Evolutionary conservation across 257 asterid genomes (phyloP), one percentile per base, ranked within the genome.

Genomic region (Ilex asprella): DNA sequence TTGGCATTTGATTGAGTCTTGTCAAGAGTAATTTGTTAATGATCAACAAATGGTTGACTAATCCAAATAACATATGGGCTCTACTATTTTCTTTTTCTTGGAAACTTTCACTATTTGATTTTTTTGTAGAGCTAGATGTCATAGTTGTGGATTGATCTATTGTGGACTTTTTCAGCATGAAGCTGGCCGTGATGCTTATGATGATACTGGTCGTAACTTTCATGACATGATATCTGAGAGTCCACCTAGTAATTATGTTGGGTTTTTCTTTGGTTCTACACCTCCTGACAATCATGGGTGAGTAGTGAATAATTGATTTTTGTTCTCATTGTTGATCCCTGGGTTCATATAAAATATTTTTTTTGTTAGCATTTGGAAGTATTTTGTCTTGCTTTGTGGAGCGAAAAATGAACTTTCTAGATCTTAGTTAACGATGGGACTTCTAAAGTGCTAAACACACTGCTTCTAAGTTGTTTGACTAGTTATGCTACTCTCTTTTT

Each of bases 191-290:
- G n/a, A n/a, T n/a, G n/a, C n/a, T n/a, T n/a, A n/a, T n/a, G n/a
- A n/a, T n/a, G n/a, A n/a, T n/a, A 76, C 76, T 78, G 72, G 67
- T 64, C 74, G 74, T 68, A 82, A 70, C 66, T 54, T 78, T 67
- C 58, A 57, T 13, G 86, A 86, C 64, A 63, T 67, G 35, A 31
- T 75, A 68, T 78, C 91, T 62, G 96, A 85, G 78, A 86, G 96
- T 72, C 95, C 94, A 29, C 85, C 93, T 50, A 76, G 81, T 65
- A 86, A 83, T 77, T 82, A 95, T 6, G 82, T 92, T 74, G 99
- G 96, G 14, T 89, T 86, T 80, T 92, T 82, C 89, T 89, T 89
- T 84, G 94, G 95, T 66, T 83, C 95, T 71, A 82, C 94, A 7
- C 90, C 97, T 68, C 91, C 96, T 21, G 95, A 92, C 65, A 66